A percentile compares a stretch with the other conserved stretches of the same genome.
These are phyloP conservation scores for Trichoderma hamatum DNA, from an alignment of 2,329 filamentous ascomycete genomes.

Conservation along the genomic window DNA sequence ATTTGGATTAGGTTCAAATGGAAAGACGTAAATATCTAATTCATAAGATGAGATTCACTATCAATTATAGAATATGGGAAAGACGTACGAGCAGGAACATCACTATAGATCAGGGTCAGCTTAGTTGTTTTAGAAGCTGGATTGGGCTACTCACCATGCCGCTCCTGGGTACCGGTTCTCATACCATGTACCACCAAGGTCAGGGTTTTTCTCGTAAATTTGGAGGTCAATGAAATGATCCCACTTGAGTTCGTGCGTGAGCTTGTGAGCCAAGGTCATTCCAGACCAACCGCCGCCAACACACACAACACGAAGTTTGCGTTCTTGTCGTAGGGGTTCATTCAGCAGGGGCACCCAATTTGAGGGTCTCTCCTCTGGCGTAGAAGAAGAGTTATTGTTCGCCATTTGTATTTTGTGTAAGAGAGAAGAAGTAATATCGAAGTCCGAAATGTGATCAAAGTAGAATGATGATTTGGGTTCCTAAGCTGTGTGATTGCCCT, in stretches of 20 bases:
- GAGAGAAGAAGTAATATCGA: too few relatives aligned
- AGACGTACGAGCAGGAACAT: too few relatives aligned
- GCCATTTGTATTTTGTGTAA: too few relatives aligned
- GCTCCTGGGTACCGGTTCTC: too few relatives aligned
- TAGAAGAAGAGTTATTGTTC: background rate
- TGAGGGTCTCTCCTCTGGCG: background rate
- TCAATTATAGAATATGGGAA: too few relatives aligned
- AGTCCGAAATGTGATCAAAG: too few relatives aligned
- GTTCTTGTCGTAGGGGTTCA: background rate
- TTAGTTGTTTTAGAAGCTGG: too few relatives aligned
- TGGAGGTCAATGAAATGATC: slow-evolving; percentile 1
- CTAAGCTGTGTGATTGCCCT: too few relatives aligned
- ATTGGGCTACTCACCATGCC: too few relatives aligned
- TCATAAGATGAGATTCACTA: background rate
- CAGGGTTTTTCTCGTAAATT: slow-evolving; percentile 1
- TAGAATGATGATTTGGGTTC: too few relatives aligned
- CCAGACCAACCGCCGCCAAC: slow-evolving; percentile 3
- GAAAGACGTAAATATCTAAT: slow-evolving; percentile 7
- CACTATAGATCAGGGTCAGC: too few relatives aligned
- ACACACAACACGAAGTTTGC: slow-evolving; percentile 3
- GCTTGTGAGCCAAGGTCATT: slow-evolving; percentile 4
- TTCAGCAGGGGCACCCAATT: background rate
- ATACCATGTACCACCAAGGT: background rate
- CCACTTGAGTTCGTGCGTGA: background rate
- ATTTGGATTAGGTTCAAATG: background rate